phyloP scores from a whole-genome alignment of 2,329 filamentous ascomycete genomes.

The Bipolaris gigantea region DNA sequence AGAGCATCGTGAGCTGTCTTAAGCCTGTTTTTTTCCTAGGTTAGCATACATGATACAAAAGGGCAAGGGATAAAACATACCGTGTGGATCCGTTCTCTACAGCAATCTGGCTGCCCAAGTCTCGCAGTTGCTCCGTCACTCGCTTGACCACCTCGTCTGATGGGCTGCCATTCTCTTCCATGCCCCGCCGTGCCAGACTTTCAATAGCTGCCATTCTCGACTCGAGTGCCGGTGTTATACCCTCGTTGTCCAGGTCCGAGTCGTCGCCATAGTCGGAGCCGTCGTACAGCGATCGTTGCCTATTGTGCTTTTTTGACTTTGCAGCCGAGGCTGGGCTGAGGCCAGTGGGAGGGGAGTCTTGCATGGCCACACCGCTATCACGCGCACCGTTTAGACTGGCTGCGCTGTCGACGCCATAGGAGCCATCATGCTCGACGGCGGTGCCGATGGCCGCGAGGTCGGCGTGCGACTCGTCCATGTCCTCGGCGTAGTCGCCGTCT shows the following conservation, averaged over 20 bases:
- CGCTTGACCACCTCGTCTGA: slow-evolving; percentile 68
- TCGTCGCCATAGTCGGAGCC: slow-evolving; percentile 75
- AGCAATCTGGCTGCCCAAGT: slow-evolving; percentile 71
- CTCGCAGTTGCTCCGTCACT: slow-evolving; percentile 69
- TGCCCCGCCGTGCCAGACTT: slow-evolving; percentile 63
- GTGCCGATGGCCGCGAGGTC: slow-evolving; percentile 32
- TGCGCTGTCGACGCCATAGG: slow-evolving; percentile 22
- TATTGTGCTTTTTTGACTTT: slow-evolving; percentile 43
- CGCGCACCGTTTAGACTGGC: slow-evolving; percentile 41
- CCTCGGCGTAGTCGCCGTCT: slow-evolving; percentile 46
- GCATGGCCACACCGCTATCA: slow-evolving; percentile 52
- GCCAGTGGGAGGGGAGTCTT: slow-evolving; percentile 44
- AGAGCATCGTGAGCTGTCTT: slow-evolving; percentile 76
- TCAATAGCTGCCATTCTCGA: slow-evolving; percentile 73
- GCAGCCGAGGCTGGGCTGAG: slow-evolving; percentile 45
- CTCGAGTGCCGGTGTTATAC: slow-evolving; percentile 67
- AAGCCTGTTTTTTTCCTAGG: slow-evolving; percentile 54
- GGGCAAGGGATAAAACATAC: slow-evolving; percentile 47
- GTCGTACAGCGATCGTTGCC: slow-evolving; percentile 61
- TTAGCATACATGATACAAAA: slow-evolving; percentile 15
- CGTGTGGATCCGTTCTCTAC: slow-evolving; percentile 73
- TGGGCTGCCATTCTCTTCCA: slow-evolving; percentile 66
- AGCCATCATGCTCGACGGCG: slow-evolving; percentile 42
- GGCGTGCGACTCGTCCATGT: slow-evolving; percentile 33
- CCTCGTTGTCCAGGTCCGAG: slow-evolving; percentile 68